Percentiles rank a stretch among this genome's conserved stretches.
Conservation (phyloP, 2,329 filamentous ascomycete genomes). For the Colletotrichum chlorophyti region DNA sequence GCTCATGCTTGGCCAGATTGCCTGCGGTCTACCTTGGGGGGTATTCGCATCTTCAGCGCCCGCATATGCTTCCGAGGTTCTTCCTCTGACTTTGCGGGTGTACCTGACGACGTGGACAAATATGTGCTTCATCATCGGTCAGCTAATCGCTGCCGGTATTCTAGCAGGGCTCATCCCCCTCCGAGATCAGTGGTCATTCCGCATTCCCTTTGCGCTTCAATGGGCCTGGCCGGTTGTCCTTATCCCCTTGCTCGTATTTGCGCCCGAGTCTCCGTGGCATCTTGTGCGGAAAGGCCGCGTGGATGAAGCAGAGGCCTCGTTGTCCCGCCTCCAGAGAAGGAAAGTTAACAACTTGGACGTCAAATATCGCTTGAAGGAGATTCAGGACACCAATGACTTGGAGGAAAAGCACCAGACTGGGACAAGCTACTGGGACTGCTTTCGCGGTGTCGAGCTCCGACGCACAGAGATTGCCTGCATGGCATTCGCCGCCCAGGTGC, state of each 20-base stretch:
- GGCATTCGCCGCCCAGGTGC: slow-evolving; percentile 36
- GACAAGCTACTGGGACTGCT: slow-evolving; percentile 47
- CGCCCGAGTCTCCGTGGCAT: slow-evolving; percentile 55
- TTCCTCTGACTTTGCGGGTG: slow-evolving; percentile 46
- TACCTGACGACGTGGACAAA: slow-evolving; percentile 55
- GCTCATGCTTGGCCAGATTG: slow-evolving; percentile 42
- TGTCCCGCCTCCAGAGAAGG: slow-evolving; percentile 34
- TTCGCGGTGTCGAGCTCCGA: slow-evolving; percentile 45
- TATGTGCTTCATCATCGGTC: slow-evolving; percentile 49
- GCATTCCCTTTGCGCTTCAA: slow-evolving; percentile 55
- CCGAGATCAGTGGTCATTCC: slow-evolving; percentile 49
- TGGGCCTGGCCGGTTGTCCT: slow-evolving; percentile 55
- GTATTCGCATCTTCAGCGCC: slow-evolving; percentile 52
- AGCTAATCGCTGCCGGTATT: slow-evolving; percentile 47
- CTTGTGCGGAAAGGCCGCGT: slow-evolving; percentile 44
- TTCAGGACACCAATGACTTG: slow-evolving; percentile 48
- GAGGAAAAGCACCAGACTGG: slow-evolving; percentile 41
- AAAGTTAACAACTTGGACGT: slow-evolving; percentile 34
- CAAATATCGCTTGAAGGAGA: slow-evolving; percentile 46
- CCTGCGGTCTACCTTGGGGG: slow-evolving; percentile 46
- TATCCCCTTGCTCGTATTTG: slow-evolving; percentile 45
- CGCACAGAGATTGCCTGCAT: slow-evolving; percentile 42
- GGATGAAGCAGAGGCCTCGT: slow-evolving; percentile 37
- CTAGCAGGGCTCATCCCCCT: slow-evolving; percentile 42
- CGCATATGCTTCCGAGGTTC: slow-evolving; percentile 54